phyloP scores from a whole-genome alignment of 2,329 filamentous ascomycete species.

The Colletotrichum sp. region DNA sequence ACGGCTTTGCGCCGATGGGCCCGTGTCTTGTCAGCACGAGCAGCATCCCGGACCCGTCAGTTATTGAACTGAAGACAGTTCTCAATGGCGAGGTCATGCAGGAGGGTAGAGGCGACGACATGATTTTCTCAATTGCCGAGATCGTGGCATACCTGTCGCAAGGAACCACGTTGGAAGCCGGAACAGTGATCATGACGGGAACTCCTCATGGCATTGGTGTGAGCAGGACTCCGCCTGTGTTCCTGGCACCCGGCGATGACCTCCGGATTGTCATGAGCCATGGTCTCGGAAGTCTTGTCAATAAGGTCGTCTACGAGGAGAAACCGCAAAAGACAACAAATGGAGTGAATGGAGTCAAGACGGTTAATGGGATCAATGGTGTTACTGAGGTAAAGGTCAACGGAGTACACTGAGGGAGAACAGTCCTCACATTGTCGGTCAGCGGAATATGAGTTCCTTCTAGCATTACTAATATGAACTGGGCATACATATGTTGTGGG shows the following conservation, averaged over 20 bases:
- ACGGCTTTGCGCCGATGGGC: slow-evolving; percentile 52
- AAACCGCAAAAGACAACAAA: neutral
- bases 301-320: slow-evolving; percentile 17
- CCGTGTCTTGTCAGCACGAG: slow-evolving; percentile 21
- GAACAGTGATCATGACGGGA: slow-evolving; percentile 32
- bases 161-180: slow-evolving; percentile 28
- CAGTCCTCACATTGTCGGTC: neutral
- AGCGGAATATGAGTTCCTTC: neutral
- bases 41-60: slow-evolving; percentile 5
- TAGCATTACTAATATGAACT: neutral
- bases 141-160: slow-evolving; percentile 28
- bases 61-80: slow-evolving; percentile 21
- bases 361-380: slow-evolving; percentile 1
- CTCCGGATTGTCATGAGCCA: slow-evolving; percentile 23
- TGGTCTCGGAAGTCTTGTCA: slow-evolving; percentile 27
- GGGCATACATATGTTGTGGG: neutral
- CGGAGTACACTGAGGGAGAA: neutral
- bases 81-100: slow-evolving; percentile 29
- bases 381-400: neutral
- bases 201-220: slow-evolving; percentile 29
- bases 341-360: neutral
- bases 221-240: slow-evolving; percentile 23
- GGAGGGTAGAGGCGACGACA: slow-evolving; percentile 24
- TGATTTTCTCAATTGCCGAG: slow-evolving; percentile 34
- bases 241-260: slow-evolving; percentile 21